Base-by-base conservation (phyloP, 345 rosid genomes). In the Cardiospermum halicacabum region DNA sequence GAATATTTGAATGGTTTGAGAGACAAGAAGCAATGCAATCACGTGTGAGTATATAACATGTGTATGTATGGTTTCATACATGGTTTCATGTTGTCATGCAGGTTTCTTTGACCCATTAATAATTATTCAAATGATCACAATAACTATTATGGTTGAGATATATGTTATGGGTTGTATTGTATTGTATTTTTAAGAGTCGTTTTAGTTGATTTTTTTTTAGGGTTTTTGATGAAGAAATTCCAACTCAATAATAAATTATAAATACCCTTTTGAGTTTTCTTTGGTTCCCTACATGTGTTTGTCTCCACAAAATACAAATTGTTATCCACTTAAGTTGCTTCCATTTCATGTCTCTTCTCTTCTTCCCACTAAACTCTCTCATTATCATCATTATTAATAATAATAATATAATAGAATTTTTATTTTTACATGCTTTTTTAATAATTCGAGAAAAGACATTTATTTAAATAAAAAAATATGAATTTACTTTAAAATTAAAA, bases 1-100 rank as follows among this genome's bases (percentile, higher is more conserved):
- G n/a, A n/a, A n/a, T n/a, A n/a, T n/a, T n/a, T n/a, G n/a, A n/a
- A n/a, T n/a, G n/a, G n/a, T n/a, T n/a, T 13, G 28, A 15, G 66
- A 28, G 45, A 65, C 6, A 24, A 32, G 55, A 55, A 12, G 37
- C 62, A 65, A 51, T 18, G 3, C 49, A 47, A 42, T 51, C 60
- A 39, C 69, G 51, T 24, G 39, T 22, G 28, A 27, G 19, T 12
- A 42, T 50, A n/a, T n/a, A n/a, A n/a, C n/a, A n/a, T n/a, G n/a
- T n/a, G n/a, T n/a, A n/a, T n/a, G n/a, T n/a, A n/a, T n/a, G n/a
- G n/a, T n/a, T n/a, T n/a, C 19, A 32, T 39, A 19, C 15, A 45
- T 53, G 48, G n/a, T n/a, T n/a, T n/a, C n/a, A n/a, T n/a, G n/a
- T n/a, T n/a, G n/a, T n/a, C 50, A 26, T 40, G 36, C 69, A 28